phyloP scores from a whole-genome alignment of 495 filamentous ascomycete species.

The Lophiostoma macrostomum region DNA sequence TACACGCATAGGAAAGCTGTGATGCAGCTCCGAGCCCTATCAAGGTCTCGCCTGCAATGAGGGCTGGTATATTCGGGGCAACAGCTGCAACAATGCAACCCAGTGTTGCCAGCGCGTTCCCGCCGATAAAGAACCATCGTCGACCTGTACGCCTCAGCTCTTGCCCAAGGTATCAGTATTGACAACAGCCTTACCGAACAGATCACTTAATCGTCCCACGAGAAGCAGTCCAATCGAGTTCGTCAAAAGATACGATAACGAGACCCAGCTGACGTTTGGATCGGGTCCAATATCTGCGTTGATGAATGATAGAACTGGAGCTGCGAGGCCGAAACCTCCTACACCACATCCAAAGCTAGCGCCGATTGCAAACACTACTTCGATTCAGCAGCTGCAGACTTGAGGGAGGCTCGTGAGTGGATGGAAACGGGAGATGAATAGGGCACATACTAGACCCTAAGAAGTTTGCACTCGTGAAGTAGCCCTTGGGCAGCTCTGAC shows the following conservation, averaged over 20 bases:
- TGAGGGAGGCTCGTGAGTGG: too few species aligned
- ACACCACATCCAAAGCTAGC: slow-evolving; percentile 29
- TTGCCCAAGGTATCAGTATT: not conserved
- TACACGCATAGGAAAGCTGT: slow-evolving; percentile 36
- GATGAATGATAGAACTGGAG: slow-evolving; percentile 26
- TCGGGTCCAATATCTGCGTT: slow-evolving; percentile 31
- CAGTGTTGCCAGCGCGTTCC: slow-evolving; percentile 32
- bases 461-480: slow-evolving; percentile 26
- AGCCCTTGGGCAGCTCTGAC: slow-evolving; percentile 21
- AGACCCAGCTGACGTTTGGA: slow-evolving; percentile 37
- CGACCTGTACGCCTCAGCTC: slow-evolving; percentile 20
- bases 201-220: slow-evolving; percentile 38
- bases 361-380: slow-evolving; percentile 28
- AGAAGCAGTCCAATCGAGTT: slow-evolving; percentile 37
- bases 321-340: slow-evolving; percentile 23
- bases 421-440: not conserved
- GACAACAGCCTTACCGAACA: slow-evolving; percentile 30
- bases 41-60: slow-evolving; percentile 36
- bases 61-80: slow-evolving; percentile 29
- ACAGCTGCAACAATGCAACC: slow-evolving; percentile 38
- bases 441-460: slow-evolving; percentile 25
- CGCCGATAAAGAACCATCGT: slow-evolving; percentile 35
- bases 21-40: slow-evolving; percentile 36
- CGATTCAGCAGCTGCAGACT: not conserved
- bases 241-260: slow-evolving; percentile 33